phyloP scores from a whole-genome alignment of 352 stramenopile genomes.

The Stephanocyclus meneghinianus region DNA sequence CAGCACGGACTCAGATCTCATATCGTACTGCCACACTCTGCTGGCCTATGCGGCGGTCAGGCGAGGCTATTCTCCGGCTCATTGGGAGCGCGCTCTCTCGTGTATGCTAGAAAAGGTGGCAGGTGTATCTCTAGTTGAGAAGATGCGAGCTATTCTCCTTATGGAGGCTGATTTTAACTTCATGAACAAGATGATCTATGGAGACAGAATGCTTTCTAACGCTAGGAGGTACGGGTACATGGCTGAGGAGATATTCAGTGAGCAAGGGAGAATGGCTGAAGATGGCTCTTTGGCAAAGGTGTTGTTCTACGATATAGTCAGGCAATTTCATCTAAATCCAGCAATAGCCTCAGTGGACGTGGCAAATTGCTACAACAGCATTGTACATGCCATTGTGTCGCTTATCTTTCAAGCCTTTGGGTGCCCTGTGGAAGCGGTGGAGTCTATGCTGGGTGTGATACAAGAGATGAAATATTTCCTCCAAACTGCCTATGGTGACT shows the following conservation, averaged over 20 bases:
- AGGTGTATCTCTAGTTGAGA: background rate
- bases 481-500: background rate
- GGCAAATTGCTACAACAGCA: conserved; percentile 6
- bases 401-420: conserved; percentile 17
- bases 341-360: too few relatives aligned
- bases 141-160: background rate
- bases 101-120: too few relatives aligned
- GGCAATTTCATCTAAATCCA: too few relatives aligned
- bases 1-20: too few relatives aligned
- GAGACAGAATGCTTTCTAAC: background rate
- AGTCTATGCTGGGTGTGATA: conserved; percentile 2
- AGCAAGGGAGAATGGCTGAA: background rate
- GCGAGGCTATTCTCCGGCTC: too few relatives aligned
- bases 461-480: conserved; percentile 12
- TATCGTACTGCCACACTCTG: too few relatives aligned
- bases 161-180: conserved; percentile 3
- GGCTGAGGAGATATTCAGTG: conserved; percentile 2
- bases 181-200: background rate
- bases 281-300: background rate
- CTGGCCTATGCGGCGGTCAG: too few relatives aligned
- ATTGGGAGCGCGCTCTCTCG: too few relatives aligned
- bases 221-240: background rate
- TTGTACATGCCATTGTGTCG: background rate
- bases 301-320: too few relatives aligned
- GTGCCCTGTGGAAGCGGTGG: background rate